Evolutionary conservation across 495 filamentous ascomycete genomes (phyloP), one percentile per base, ranked within the genome.

Genomic region (Talaromyces liani): DNA sequence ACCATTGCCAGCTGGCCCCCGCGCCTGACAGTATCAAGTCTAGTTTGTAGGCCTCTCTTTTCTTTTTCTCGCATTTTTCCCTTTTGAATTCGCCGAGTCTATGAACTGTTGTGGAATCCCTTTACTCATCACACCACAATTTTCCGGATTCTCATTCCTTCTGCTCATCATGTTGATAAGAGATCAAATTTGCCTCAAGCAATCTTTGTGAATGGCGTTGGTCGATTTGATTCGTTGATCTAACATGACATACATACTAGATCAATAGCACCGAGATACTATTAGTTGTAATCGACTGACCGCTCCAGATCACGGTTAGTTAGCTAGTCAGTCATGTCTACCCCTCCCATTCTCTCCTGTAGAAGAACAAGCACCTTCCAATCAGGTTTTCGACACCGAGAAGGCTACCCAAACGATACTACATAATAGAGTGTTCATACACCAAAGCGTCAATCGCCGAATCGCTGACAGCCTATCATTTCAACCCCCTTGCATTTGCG

Each of bases 401-500:
- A 49, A 20, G 36, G 29, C 33, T 20, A 20, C 22, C n/a, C 4
- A 20, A 49, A 20, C 18, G n/a, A n/a, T n/a, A n/a, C n/a, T n/a
- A n/a, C n/a, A n/a, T n/a, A 18, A 9, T 49, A 45, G 41, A 10
- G 33, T 12, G 33, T 31, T 31, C 29, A 31, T 31, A 36, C 33
- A 10, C 33, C 33, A 45, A 20, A 22, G 45, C 45, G 18, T 22
- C 36, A 14, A 41, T 49, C 45, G 18, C 45, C 45, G 45, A 49
- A 49, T 49, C 45, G 18, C 45, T 49, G 45, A 49, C 45, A 60
- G 31, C 58, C 39, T 33, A 60, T 41, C 58, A 41, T 1, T 22
- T 60, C 58, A 41, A 60, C 45, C 57, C 57, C 57, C 57, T 59
- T 59, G 57, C 57, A 36, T 59, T 22, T 16, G 20, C 57, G n/a